A percentile compares a stretch with the other conserved stretches of the same genome.
These are phyloP conservation scores for Magnolia sinica DNA, from an alignment of 164 flowering plant genomes.

Conservation along the genomic window DNA sequence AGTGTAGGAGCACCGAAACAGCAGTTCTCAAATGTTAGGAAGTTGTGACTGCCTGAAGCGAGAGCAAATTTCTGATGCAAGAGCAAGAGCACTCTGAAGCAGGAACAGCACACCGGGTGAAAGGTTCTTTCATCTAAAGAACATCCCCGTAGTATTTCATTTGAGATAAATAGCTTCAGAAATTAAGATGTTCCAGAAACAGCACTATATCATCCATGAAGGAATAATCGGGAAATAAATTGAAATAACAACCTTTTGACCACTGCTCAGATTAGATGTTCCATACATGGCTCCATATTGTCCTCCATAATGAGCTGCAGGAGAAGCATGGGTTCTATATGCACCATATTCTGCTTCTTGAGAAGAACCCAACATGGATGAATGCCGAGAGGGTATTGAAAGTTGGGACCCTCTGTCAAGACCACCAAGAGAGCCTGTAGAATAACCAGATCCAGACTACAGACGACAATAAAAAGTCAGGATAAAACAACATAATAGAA, in stretches of 20 bases:
- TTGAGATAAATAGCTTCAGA: too few relatives aligned
- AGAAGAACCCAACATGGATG: conserved; percentile 47
- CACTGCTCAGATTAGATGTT: conserved; percentile 43
- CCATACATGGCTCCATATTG: conserved; percentile 75
- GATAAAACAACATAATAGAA: background rate
- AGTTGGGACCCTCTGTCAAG: conserved; percentile 49
- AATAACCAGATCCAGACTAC: conserved; percentile 50
- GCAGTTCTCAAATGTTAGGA: background rate
- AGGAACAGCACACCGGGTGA: too few relatives aligned
- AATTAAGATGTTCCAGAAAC: too few relatives aligned
- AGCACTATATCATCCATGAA: background rate
- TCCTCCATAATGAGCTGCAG: conserved; percentile 65
- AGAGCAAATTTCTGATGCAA: too few relatives aligned
- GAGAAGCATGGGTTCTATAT: conserved; percentile 53
- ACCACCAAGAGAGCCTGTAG: conserved; percentile 50
- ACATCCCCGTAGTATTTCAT: background rate
- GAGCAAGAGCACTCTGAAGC: too few relatives aligned
- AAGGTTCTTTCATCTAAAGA: background rate
- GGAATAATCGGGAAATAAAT: background rate
- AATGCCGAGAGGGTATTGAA: conserved; percentile 48
- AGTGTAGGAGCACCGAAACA: background rate
- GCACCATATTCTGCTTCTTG: conserved; percentile 68
- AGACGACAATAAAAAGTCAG: conserved; percentile 3
- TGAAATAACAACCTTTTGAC: conserved; percentile 49
- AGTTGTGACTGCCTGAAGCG: background rate